phyloP scores from a whole-genome alignment of 768 basidiomycete species.

The Serendipita indica region DNA sequence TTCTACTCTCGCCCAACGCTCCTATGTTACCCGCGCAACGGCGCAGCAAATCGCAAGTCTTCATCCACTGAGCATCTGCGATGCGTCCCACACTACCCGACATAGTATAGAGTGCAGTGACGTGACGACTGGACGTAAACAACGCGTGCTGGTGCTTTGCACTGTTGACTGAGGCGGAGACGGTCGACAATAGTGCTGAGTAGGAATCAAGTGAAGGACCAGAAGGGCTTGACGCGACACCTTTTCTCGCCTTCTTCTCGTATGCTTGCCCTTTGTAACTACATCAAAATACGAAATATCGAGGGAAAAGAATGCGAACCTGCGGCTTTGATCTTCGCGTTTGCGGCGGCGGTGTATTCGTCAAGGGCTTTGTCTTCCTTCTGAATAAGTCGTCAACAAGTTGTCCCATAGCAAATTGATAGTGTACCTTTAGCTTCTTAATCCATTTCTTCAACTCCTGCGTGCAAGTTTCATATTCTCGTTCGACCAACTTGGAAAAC shows the following conservation, averaged over 20 bases:
- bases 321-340: conserved; percentile 8
- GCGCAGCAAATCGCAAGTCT: neutral
- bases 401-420: neutral
- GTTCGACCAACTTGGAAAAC: conserved; percentile 1
- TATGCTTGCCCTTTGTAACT: neutral
- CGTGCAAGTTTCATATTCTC: conserved; percentile 1
- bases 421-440: conserved; percentile 3
- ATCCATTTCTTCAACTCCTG: conserved; percentile 6
- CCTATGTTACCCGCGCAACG: neutral
- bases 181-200: neutral
- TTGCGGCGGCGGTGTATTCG: conserved; percentile 2
- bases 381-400: neutral
- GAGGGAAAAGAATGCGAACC: neutral
- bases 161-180: neutral
- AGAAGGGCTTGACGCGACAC: neutral
- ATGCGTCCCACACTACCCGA: neutral
- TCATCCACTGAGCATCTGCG: conserved; percentile 8
- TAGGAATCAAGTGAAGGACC: neutral
- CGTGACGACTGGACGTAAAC: neutral
- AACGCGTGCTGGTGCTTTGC: conserved; percentile 7
- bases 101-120: neutral
- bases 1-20: neutral
- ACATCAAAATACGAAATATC: neutral
- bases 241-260: conserved; percentile 3
- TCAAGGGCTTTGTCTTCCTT: conserved; percentile 8